Base-by-base conservation (phyloP, 352 stramenopile species). In the Blastocystis sp. region DNA sequence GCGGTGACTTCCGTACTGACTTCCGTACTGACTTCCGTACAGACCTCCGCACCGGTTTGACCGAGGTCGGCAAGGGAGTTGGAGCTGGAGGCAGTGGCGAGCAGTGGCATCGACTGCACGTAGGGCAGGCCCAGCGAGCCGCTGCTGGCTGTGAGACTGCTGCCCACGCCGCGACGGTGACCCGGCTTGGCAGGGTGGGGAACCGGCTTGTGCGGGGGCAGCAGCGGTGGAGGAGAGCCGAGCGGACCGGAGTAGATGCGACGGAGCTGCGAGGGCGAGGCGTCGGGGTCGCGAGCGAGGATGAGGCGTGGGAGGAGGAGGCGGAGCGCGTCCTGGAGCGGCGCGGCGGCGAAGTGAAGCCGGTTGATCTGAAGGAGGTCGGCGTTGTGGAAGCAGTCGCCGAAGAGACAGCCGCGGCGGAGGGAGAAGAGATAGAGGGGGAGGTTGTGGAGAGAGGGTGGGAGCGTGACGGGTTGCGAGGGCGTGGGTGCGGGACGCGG, bases 401-500 rank as follows among this genome's bases (percentile, higher is more conserved):
- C 67, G 48, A 77, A 56, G 40, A 77, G 43, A 60, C 67, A 56
- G 19, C 67, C 67, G 48, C 67, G 67, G 28, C 43, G 67, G 4
- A 77, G 67, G 3, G 40, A 3, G 48, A 43, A 77, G 38, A 77
- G 67, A 77, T 56, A 56, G 23, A 77, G 67, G 3, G 67, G 67
- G 21, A 77, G 21, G 7, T 41, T 5, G 4, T 43, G 67, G 19
- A 77, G 67, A 34, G 43, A 60, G 3, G 23, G 67, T 0, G 67
- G 67, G 60, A 65, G 60, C 4, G 60, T n/a, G 19, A 21, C 53
- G 53, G 53, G 19, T 21, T 61, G 53, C 60, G 60, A 65, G 4
- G 19, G 9, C 60, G 9, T 65, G 3, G 34, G 43, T 23, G 34
- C 14, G 34, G 38, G 34, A 0, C 0, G 65, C 0, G 34, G 21